phyloP scores from a whole-genome alignment of 257 asterid species.

The Linaria vulgaris region DNA sequence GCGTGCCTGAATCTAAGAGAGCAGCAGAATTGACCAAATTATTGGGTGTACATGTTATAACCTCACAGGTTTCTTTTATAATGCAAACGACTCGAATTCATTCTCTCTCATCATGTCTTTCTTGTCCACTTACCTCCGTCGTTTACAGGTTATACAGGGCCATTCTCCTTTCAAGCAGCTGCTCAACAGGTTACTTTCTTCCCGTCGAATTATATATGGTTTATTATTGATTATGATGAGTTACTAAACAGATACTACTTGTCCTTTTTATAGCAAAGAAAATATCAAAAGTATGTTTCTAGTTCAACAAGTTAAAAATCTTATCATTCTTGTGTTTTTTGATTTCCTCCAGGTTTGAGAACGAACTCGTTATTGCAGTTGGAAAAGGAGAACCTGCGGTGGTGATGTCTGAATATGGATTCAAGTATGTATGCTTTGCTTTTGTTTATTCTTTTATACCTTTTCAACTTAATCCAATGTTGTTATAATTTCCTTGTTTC shows the following conservation, averaged over 20 bases:
- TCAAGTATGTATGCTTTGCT: slow-evolving; percentile 62
- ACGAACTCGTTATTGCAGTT: slow-evolving; percentile 66
- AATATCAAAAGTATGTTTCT: slow-evolving; percentile 15
- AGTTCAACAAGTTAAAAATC: slow-evolving; percentile 16
- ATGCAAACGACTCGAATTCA: no score
- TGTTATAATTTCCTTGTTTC: slow-evolving; percentile 26
- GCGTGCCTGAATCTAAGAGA: slow-evolving; percentile 83
- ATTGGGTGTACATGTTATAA: slow-evolving; percentile 52
- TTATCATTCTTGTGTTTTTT: slow-evolving; percentile 14
- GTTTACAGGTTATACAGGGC: slow-evolving; percentile 89
- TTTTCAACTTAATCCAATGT: slow-evolving; percentile 16
- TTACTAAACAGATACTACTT: not conserved
- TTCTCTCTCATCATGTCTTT: not conserved
- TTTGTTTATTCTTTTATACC: slow-evolving; percentile 16
- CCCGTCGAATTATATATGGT: not conserved
- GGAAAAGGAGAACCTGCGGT: slow-evolving; percentile 89
- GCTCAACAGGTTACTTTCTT: slow-evolving; percentile 48
- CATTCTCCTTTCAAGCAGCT: slow-evolving; percentile 85
- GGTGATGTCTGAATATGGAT: slow-evolving; percentile 92
- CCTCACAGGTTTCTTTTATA: slow-evolving; percentile 66
- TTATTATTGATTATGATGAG: slow-evolving; percentile 5
- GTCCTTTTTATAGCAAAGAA: not conserved
- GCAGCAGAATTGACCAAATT: slow-evolving; percentile 65
- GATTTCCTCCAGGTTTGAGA: slow-evolving; percentile 58
- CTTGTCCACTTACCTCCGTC: slow-evolving; percentile 4